Percentiles rank a stretch among this genome's conserved stretches.
phyloP scores from a whole-genome alignment of 441 rosid genomes.

The Isatis lusitanica region DNA sequence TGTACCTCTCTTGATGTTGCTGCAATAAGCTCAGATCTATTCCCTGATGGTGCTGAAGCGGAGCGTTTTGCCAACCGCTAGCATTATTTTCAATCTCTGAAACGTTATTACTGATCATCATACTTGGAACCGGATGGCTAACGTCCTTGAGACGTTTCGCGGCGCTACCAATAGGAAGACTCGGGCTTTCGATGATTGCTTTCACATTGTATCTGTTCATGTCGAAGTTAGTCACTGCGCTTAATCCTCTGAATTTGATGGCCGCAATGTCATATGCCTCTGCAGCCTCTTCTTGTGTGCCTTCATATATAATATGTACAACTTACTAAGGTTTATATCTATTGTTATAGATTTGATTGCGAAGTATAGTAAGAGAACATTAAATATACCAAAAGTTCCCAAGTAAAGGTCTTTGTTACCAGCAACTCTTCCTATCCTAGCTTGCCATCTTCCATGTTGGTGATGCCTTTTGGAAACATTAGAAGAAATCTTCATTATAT shows the following conservation, averaged over 20 bases:
- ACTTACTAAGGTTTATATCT: neutral
- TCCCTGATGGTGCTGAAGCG: constrained; percentile 50
- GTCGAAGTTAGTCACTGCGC: constrained; percentile 94
- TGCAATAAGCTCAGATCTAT: constrained; percentile 40
- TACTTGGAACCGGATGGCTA: constrained; percentile 16
- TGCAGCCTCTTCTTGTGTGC: constrained; percentile 97
- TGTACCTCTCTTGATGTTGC: constrained; percentile 32
- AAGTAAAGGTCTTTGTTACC: constrained; percentile 79
- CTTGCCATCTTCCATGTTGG: constrained; percentile 87
- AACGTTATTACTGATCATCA: constrained; percentile 11
- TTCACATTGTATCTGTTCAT: constrained; percentile 85
- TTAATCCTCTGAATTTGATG: constrained; percentile 85
- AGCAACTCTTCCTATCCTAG: constrained; percentile 78
- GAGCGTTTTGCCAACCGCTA: constrained; percentile 46
- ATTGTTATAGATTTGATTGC: neutral
- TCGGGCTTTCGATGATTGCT: constrained; percentile 85
- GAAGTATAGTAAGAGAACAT: neutral
- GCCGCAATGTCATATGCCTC: constrained; percentile 98
- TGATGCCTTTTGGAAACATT: constrained; percentile 53
- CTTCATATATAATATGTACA: constrained; percentile 36
- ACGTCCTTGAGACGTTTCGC: constrained; percentile 60
- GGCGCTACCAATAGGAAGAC: constrained; percentile 76
- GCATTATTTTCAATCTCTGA: constrained; percentile 11
- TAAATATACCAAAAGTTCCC: constrained; percentile 64
- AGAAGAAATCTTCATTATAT: neutral